These are phyloP conservation scores for Coemansia sp. DNA, from an alignment of 192 early-diverging fungal species.

Conservation along the genomic window DNA sequence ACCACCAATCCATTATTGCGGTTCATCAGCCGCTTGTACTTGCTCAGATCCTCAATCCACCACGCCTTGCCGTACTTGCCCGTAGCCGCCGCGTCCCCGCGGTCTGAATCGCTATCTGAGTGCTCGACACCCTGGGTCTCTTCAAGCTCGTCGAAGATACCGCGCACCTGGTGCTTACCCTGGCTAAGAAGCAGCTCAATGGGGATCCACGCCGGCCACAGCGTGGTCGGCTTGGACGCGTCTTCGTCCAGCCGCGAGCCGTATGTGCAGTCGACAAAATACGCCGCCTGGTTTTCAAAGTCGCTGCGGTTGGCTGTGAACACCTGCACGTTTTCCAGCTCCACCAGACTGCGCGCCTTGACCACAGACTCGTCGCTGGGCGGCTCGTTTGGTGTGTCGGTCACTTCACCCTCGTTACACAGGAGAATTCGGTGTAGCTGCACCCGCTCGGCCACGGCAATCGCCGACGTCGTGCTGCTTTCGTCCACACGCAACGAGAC, in stretches of 20 bases:
- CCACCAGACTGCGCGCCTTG: conserved; percentile 52
- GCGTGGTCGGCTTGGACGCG: conserved; percentile 21
- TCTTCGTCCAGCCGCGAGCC: conserved; percentile 27
- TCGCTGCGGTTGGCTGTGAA: conserved; percentile 45
- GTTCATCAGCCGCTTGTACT: conserved; percentile 51
- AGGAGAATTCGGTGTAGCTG: conserved; percentile 43
- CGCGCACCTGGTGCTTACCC: conserved; percentile 21
- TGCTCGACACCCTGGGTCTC: background rate
- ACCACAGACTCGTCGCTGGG: conserved; percentile 50
- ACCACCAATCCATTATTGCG: conserved; percentile 48
- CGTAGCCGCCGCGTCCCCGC: background rate
- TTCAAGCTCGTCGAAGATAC: conserved; percentile 44
- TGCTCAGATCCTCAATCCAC: conserved; percentile 46
- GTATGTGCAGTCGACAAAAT: conserved; percentile 51
- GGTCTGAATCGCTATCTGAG: background rate
- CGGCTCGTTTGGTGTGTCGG: conserved; percentile 5
- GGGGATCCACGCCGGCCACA: conserved; percentile 56
- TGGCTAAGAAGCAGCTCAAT: conserved; percentile 53
- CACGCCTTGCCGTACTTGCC: conserved; percentile 27
- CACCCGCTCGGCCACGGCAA: conserved; percentile 44
- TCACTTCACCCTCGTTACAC: conserved; percentile 23
- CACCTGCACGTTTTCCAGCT: conserved; percentile 49
- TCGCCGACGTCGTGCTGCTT: conserved; percentile 34
- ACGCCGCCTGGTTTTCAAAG: conserved; percentile 41
- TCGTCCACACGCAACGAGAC: conserved; percentile 51